These are phyloP conservation scores for Pisolithus thermaeus DNA, from an alignment of 1,284 basidiomycete species.

Conservation along the genomic window DNA sequence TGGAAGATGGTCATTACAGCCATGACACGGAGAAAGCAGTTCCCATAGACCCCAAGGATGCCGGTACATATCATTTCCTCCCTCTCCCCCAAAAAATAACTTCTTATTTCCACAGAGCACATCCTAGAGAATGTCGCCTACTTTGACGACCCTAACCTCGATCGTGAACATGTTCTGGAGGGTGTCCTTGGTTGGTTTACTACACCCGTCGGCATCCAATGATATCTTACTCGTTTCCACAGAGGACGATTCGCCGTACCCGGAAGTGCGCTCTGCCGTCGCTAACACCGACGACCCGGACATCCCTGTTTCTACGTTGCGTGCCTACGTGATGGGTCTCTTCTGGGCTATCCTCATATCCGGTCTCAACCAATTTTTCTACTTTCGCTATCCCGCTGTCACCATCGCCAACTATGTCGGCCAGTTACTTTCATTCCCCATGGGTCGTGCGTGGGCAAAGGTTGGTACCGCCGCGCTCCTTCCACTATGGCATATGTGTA, in stretches of 20 bases:
- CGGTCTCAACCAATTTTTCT: slow-evolving; percentile 63
- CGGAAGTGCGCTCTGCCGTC: slow-evolving; percentile 73
- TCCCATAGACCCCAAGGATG: background rate
- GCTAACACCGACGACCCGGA: slow-evolving; percentile 64
- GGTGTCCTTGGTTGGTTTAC: slow-evolving; percentile 31
- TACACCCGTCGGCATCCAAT: slow-evolving; percentile 2
- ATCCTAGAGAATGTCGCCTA: slow-evolving; percentile 9
- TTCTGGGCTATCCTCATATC: slow-evolving; percentile 54
- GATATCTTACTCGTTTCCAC: background rate
- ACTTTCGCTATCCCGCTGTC: slow-evolving; percentile 61
- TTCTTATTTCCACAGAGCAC: slow-evolving; percentile 7
- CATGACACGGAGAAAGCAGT: slow-evolving; percentile 10
- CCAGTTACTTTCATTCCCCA: slow-evolving; percentile 58
- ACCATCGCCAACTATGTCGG: slow-evolving; percentile 46
- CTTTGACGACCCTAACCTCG: slow-evolving; percentile 66
- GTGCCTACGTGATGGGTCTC: slow-evolving; percentile 59
- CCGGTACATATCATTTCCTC: background rate
- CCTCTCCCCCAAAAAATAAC: too few relatives aligned
- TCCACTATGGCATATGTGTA: background rate
- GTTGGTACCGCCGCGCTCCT: slow-evolving; percentile 10
- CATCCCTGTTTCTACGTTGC: slow-evolving; percentile 56
- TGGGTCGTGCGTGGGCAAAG: slow-evolving; percentile 56
- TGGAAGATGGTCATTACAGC: background rate
- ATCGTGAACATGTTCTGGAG: slow-evolving; percentile 37
- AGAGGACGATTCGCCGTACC: slow-evolving; percentile 63